Conservation (phyloP, 108 stramenopile species). For the Nannochloropsis granulata region DNA sequence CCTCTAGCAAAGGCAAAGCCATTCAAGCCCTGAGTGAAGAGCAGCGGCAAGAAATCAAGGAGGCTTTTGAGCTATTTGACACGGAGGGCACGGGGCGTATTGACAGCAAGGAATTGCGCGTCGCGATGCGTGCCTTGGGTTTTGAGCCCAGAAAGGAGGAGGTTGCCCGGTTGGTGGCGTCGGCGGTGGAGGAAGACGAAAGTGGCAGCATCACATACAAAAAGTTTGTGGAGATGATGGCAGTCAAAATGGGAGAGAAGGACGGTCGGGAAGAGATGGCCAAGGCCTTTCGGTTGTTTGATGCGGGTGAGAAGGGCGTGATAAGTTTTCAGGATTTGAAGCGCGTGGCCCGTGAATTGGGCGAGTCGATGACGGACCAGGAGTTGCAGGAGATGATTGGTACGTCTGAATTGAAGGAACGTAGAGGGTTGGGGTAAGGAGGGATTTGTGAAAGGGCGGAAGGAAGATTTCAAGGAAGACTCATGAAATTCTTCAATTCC, state of each 20-base stretch:
- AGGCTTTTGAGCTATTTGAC: constrained; percentile 27
- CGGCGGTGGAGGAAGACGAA: constrained; percentile 63
- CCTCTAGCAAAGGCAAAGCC: background rate
- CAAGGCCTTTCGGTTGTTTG: constrained; percentile 7
- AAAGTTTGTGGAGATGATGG: constrained; percentile 63
- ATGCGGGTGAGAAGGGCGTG: constrained; percentile 74
- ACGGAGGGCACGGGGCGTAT: constrained; percentile 39
- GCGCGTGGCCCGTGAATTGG: constrained; percentile 72
- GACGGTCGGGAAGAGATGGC: constrained; percentile 30
- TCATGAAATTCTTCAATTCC: no score
- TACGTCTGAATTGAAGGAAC: background rate
- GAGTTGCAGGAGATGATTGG: constrained; percentile 53
- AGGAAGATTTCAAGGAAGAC: no score
- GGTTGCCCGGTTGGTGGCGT: constrained; percentile 58
- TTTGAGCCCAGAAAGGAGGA: constrained; percentile 64
- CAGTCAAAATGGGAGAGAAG: constrained; percentile 41
- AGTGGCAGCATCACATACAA: constrained; percentile 65
- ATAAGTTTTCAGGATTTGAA: constrained; percentile 69
- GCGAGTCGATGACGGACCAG: constrained; percentile 70
- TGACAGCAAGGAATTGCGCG: constrained; percentile 73
- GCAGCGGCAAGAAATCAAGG: constrained; percentile 24
- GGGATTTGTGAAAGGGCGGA: no score
- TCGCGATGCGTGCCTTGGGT: constrained; percentile 72
- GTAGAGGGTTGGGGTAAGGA: no score
- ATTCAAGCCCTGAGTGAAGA: constrained; percentile 16